A percentile compares a stretch with the other conserved stretches of the same genome.
Conservation (phyloP, 1,139 yeast genomes). For the Pichia inconspicua region DNA sequence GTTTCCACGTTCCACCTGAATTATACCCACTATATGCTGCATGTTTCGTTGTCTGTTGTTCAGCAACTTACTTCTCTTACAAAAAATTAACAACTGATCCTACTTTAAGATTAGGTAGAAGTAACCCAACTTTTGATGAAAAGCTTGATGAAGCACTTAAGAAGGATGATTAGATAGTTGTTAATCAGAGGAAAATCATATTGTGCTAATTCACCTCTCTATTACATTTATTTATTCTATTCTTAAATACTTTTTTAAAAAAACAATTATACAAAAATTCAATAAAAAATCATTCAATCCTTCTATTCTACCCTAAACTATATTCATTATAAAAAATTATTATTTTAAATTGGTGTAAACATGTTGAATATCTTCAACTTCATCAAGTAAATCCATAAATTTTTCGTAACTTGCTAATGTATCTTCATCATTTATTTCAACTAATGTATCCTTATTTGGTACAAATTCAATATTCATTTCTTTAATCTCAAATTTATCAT, state of each 20-base stretch:
- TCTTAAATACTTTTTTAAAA: not conserved
- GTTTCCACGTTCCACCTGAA: constrained; percentile 53
- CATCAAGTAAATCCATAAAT: constrained; percentile 57
- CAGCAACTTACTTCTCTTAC: constrained; percentile 63
- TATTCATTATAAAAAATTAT: constrained; percentile 2
- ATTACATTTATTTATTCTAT: not conserved
- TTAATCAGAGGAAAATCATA: not conserved
- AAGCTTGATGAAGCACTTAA: constrained; percentile 47
- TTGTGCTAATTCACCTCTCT: not conserved
- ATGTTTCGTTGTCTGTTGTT: constrained; percentile 57
- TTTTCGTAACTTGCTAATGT: constrained; percentile 45
- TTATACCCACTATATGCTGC: constrained; percentile 64
- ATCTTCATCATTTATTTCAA: constrained; percentile 48
- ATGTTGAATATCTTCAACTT: constrained; percentile 72
- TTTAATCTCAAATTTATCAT: constrained; percentile 45
- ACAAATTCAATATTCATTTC: constrained; percentile 67
- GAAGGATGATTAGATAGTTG: constrained; percentile 22
- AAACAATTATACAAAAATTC: not conserved
- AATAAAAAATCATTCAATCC: not conserved
- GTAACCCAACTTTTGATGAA: constrained; percentile 51
- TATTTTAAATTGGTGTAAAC: constrained; percentile 48
- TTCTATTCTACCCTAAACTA: no score
- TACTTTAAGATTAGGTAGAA: constrained; percentile 61
- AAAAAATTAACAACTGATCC: constrained; percentile 63
- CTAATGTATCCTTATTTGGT: constrained; percentile 55